Percentiles rank a stretch among this genome's conserved stretches.
phyloP scores from a whole-genome alignment of 2,329 filamentous ascomycete species.

The Scedosporium dehoogii region DNA sequence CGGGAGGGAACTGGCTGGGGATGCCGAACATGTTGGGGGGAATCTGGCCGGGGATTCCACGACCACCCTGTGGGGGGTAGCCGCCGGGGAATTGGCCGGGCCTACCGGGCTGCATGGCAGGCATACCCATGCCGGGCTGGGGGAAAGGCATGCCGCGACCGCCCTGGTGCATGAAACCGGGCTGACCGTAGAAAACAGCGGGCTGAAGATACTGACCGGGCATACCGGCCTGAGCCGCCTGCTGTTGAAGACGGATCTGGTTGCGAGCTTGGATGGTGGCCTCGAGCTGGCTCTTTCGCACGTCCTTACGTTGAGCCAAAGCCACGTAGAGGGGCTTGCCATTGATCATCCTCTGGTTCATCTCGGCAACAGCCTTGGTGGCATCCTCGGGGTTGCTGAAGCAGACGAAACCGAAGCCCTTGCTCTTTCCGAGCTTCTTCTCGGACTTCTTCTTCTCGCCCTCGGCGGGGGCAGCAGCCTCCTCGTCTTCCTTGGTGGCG shows the following conservation, averaged over 20 bases:
- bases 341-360: slow-evolving; percentile 99
- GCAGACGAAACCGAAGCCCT: slow-evolving; percentile 99
- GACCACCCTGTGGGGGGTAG: slow-evolving; percentile 79
- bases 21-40: slow-evolving; percentile 80
- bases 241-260: slow-evolving; percentile 96
- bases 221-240: slow-evolving; percentile 81
- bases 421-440: slow-evolving; percentile 88
- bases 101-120: slow-evolving; percentile 68
- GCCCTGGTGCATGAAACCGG: slow-evolving; percentile 55
- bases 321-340: slow-evolving; percentile 96
- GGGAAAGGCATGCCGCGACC: slow-evolving; percentile 60
- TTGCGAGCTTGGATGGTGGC: slow-evolving; percentile 98
- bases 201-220: slow-evolving; percentile 81
- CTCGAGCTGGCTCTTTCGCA: slow-evolving; percentile 98
- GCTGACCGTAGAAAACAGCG: slow-evolving; percentile 84
- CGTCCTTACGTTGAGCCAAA: slow-evolving; percentile 97
- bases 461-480: slow-evolving; percentile 24
- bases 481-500: slow-evolving; percentile 29
- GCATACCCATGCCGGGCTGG: slow-evolving; percentile 53
- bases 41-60: slow-evolving; percentile 79
- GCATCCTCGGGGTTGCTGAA: slow-evolving; percentile 99
- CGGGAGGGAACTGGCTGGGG: slow-evolving; percentile 69
- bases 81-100: slow-evolving; percentile 75
- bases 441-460: slow-evolving; percentile 45
- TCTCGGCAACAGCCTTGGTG: slow-evolving; percentile 97